Evolutionary conservation across 208 protist species (phyloP).

Genomic region (Wallacemonas sp.): DNA sequence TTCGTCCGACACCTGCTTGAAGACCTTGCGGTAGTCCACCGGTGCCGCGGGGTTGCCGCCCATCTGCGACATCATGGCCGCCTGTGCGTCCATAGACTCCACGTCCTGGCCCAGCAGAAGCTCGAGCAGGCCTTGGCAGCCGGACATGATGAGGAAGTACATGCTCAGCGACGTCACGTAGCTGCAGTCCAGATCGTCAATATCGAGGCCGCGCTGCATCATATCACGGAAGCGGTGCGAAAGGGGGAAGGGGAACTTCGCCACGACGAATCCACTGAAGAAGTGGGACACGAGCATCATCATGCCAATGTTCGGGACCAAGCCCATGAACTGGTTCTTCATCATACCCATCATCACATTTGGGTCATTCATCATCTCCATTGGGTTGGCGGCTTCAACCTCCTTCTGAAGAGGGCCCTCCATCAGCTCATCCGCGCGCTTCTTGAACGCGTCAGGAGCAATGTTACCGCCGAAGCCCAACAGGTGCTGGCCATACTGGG

Average conservation of each 20-base stretch:
- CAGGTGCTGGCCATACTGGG: conserved; percentile 68
- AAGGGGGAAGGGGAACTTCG: conserved; percentile 96
- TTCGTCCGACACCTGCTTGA: conserved; percentile 73
- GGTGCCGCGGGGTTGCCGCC: conserved; percentile 48
- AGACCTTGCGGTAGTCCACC: conserved; percentile 81
- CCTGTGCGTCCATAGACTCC: conserved; percentile 35
- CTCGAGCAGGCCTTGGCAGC: conserved; percentile 91
- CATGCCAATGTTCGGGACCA: conserved; percentile 95
- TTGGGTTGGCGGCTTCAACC: conserved; percentile 77
- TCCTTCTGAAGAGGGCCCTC: conserved; percentile 61
- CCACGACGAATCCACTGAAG: conserved; percentile 96
- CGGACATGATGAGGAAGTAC: conserved; percentile 96
- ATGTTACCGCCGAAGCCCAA: conserved; percentile 56
- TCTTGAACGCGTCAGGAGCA: conserved; percentile 54
- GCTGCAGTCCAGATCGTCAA: conserved; percentile 92
- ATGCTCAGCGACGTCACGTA: conserved; percentile 96
- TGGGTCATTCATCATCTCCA: conserved; percentile 94
- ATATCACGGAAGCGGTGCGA: conserved; percentile 93
- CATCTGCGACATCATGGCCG: conserved; percentile 67
- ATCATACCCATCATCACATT: conserved; percentile 94
- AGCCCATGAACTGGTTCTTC: conserved; percentile 94
- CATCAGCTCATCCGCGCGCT: conserved; percentile 60
- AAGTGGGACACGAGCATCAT: conserved; percentile 97
- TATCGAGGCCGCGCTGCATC: conserved; percentile 96
- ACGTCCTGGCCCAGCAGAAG: conserved; percentile 90